A percentile compares a stretch with the other conserved stretches of the same genome.
Conservation (phyloP, 805 yeast genomes). For the Candida rishiriensis region DNA sequence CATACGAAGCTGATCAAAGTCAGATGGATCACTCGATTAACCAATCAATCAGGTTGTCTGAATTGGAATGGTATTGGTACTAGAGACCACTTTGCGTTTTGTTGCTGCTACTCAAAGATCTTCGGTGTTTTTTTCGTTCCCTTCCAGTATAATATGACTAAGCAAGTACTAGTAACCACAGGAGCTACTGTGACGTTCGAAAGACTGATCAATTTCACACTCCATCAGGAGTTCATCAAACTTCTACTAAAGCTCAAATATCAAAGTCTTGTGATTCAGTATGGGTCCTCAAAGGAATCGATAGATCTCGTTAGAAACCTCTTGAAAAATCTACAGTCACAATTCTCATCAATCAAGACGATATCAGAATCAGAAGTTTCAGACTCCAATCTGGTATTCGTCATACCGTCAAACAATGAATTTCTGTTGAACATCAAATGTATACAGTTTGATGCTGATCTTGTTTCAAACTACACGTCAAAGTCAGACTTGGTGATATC, state of each 20-base stretch:
- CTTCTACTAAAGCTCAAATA: constrained; percentile 35
- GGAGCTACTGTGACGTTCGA: constrained; percentile 91
- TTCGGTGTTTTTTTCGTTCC: too few species aligned
- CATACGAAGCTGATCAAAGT: too few species aligned
- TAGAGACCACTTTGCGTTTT: too few species aligned
- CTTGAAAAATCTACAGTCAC: constrained; percentile 2
- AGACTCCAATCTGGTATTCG: background rate
- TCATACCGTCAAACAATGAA: too few species aligned
- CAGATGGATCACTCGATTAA: too few species aligned
- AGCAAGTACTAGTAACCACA: constrained; percentile 57
- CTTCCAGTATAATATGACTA: background rate
- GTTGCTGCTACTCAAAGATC: too few species aligned
- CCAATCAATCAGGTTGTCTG: too few species aligned
- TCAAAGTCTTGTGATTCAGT: constrained; percentile 48
- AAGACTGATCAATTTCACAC: constrained; percentile 43
- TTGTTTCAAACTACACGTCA: constrained; percentile 37
- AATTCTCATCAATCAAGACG: background rate
- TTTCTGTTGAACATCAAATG: constrained; percentile 35
- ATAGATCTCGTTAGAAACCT: constrained; percentile 6
- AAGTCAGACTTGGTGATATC: constrained; percentile 63
- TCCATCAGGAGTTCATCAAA: constrained; percentile 32
- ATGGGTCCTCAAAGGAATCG: constrained; percentile 37
- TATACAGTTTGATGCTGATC: constrained; percentile 40
- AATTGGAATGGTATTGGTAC: too few species aligned
- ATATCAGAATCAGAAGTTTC: background rate